Conservation (phyloP, 176 grass and related monocot species). For the Hsuehochloa calcarea region DNA sequence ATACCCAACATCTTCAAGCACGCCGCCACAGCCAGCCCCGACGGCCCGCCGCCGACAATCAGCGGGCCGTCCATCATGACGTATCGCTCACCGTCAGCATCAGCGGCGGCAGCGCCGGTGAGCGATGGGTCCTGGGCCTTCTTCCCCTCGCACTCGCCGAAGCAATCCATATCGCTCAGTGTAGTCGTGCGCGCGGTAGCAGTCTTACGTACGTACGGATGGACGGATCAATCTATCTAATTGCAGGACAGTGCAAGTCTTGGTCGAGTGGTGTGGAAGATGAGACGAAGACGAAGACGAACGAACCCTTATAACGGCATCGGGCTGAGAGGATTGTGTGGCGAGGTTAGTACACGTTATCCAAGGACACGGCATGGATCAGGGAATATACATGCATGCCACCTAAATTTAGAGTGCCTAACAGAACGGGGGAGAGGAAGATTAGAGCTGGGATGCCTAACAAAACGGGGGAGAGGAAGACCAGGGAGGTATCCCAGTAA, state of each 20-base stretch:
- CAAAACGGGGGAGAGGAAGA: neutral
- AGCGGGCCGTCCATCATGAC: slow-evolving; percentile 36
- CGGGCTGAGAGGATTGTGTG: too few species aligned
- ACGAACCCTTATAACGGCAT: too few species aligned
- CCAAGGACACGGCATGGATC: neutral
- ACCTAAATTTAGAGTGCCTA: neutral
- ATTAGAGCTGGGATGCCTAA: too few species aligned
- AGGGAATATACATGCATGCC: neutral
- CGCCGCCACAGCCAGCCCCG: slow-evolving; percentile 42
- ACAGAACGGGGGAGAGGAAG: neutral
- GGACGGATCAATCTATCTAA: neutral
- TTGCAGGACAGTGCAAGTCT: neutral
- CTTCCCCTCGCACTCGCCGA: neutral
- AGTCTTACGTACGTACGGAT: neutral
- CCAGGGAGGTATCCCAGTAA: neutral
- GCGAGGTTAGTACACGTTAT: neutral
- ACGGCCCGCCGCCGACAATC: slow-evolving; percentile 55
- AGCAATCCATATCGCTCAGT: neutral
- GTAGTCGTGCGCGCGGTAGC: neutral
- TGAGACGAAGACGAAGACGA: too few species aligned
- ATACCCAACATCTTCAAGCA: slow-evolving; percentile 37
- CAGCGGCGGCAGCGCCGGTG: neutral
- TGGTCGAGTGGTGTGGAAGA: neutral
- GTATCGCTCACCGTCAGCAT: neutral
- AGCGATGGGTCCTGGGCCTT: neutral